Evolutionary conservation across 257 asterid genomes (phyloP), one percentile per base, ranked within the genome.

Genomic region (Hygrophila difformis): DNA sequence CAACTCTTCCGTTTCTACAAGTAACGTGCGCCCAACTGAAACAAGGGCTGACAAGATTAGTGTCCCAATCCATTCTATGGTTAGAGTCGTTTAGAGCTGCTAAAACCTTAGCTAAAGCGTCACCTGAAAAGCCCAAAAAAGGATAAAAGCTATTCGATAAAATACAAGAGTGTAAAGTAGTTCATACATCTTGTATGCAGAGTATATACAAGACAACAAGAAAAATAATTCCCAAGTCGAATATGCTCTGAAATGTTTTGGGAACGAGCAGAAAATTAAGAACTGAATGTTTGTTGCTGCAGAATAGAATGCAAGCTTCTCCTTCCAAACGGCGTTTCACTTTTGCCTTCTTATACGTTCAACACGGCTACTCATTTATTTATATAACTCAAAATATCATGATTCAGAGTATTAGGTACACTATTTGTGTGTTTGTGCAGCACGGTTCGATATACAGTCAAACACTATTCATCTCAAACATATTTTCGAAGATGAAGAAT

Each of bases 1-100:
- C 71, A 16, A 87, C 95, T 13, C 63, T 60, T 63, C 86, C 95
- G 18, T 84, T 60, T 60, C 19, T 50, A 57, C 97, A 87, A 3
- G 95, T 74, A 38, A 87, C 93, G 39, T 73, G 74, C 50, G 94
- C 72, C 95, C 95, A 87, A 55, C 95, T 87, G 68, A 55, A 61
- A 66, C 97, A 87, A 20, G 97, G 97, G 74, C 89, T 78, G 28
- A 87, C 97, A 22, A 81, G 67, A 68, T 53, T 18, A 48, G 8
- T 11, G 44, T 84, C 68, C 97, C 97, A 87, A 57, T 78, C 78
- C 36, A 84, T 63, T 52, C 54, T 71, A 47, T 65, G 49, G 46
- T 65, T 52, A 12, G 97, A 67, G 65, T 84, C 95, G 44, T 84
- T 75, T 47, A 87, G 73, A 47, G 72, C 76, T 28, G 46, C 51